These are phyloP conservation scores for Colletotrichum tropicicola DNA, from an alignment of 2,329 filamentous ascomycete genomes.

Conservation along the genomic window DNA sequence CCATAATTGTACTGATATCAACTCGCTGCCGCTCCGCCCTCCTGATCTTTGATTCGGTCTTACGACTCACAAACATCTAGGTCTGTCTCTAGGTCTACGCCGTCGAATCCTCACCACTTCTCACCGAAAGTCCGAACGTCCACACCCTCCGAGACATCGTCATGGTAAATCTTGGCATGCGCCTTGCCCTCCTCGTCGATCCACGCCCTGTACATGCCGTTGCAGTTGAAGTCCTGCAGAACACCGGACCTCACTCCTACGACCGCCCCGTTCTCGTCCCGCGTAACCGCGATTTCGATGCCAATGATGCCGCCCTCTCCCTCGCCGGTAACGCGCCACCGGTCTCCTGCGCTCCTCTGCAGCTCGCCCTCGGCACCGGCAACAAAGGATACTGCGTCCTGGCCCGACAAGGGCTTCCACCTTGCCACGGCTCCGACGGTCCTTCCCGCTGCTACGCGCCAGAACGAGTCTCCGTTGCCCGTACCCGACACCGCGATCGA, in stretches of 20 bases:
- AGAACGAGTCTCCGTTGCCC: constrained; percentile 89
- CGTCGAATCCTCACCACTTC: constrained; percentile 3
- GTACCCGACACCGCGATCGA: constrained; percentile 76
- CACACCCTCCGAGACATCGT: constrained; percentile 29
- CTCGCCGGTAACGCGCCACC: constrained; percentile 79
- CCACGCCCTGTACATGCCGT: constrained; percentile 88
- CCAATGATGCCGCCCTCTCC: constrained; percentile 89
- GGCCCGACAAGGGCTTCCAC: constrained; percentile 63
- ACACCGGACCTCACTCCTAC: constrained; percentile 59
- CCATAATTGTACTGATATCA: constrained; percentile 27
- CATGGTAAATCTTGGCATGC: constrained; percentile 65
- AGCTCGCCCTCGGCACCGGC: constrained; percentile 78
- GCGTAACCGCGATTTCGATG: constrained; percentile 67
- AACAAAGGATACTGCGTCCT: constrained; percentile 69
- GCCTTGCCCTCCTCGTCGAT: constrained; percentile 68
- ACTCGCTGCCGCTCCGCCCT: not conserved
- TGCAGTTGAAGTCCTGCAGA: constrained; percentile 84
- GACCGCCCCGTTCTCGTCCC: constrained; percentile 51
- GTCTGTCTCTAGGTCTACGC: not conserved
- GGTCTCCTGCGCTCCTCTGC: constrained; percentile 75
- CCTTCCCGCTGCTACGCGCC: constrained; percentile 75
- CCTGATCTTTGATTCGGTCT: not conserved
- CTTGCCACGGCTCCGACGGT: constrained; percentile 78
- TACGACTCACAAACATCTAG: not conserved
- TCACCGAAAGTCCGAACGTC: constrained; percentile 7